These are phyloP conservation scores for Suillus subluteus DNA, from an alignment of 768 basidiomycete species.

Conservation along the genomic window DNA sequence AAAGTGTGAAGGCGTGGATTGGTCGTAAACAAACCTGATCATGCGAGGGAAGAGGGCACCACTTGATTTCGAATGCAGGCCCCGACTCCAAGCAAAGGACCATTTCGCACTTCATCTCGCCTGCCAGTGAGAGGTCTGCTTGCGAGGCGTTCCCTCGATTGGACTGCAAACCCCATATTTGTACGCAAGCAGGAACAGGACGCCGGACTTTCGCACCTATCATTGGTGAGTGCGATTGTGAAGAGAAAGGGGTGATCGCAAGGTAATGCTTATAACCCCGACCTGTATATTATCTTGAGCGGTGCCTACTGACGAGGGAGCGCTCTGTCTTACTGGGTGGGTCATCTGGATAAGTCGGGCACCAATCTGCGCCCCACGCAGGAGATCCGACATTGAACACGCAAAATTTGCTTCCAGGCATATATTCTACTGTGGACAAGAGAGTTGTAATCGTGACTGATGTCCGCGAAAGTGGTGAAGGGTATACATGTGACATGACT, in stretches of 20 bases:
- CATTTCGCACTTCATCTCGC: constrained; percentile 74
- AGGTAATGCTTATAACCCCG: constrained; percentile 74
- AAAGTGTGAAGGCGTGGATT: not conserved
- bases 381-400: no score
- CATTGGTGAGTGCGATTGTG: constrained; percentile 61
- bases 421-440: no score
- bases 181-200: constrained; percentile 70
- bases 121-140: constrained; percentile 17
- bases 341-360: no score
- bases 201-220: constrained; percentile 63
- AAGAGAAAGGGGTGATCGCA: constrained; percentile 77
- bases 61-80: constrained; percentile 79
- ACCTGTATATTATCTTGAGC: constrained; percentile 37
- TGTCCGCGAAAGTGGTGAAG: no score
- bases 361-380: no score
- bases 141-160: constrained; percentile 28
- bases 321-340: no score
- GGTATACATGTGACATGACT: no score
- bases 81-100: constrained; percentile 87
- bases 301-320: not conserved
- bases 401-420: no score
- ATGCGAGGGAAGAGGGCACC: constrained; percentile 90
- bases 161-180: constrained; percentile 76
- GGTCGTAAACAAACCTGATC: constrained; percentile 47
- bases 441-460: no score